A percentile compares a stretch with the other conserved stretches of the same genome.
phyloP scores from a whole-genome alignment of 78 protist genomes.

The Mantamonas sphyraenae region DNA sequence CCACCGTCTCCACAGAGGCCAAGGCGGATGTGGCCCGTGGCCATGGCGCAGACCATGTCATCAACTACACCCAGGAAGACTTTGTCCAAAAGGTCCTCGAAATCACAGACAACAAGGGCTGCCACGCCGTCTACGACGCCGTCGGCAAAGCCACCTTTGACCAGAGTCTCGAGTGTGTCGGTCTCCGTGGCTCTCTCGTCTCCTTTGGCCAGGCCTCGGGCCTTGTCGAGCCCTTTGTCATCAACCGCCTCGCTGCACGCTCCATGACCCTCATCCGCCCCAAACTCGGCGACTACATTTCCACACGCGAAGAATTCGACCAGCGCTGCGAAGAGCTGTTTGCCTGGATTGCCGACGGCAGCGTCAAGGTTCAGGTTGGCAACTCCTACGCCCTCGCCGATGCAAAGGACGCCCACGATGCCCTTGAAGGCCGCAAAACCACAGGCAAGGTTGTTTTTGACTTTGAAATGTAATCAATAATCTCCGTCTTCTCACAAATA shows the following conservation, averaged over 20 bases:
- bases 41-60: conserved; percentile 52
- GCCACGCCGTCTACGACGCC: conserved; percentile 62
- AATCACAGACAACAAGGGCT: conserved; percentile 27
- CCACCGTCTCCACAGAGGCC: conserved; percentile 50
- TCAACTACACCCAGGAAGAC: conserved; percentile 34
- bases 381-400: not conserved
- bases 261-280: conserved; percentile 57
- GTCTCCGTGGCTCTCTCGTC: conserved; percentile 47
- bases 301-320: conserved; percentile 13
- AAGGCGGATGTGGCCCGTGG: conserved; percentile 39
- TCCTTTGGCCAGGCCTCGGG: conserved; percentile 67
- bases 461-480: too few relatives aligned
- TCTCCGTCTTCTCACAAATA: too few relatives aligned
- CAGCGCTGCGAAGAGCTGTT: conserved; percentile 2
- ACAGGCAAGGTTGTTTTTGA: not conserved
- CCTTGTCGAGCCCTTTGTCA: conserved; percentile 45
- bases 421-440: conserved; percentile 21
- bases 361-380: conserved; percentile 11
- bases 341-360: conserved; percentile 5
- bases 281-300: conserved; percentile 29
- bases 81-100: conserved; percentile 1
- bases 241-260: conserved; percentile 32
- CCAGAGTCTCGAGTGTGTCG: conserved; percentile 21
- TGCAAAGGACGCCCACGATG: conserved; percentile 26
- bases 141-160: conserved; percentile 61